These are phyloP conservation scores for Xylaria sp. DNA, from an alignment of 495 filamentous ascomycete species.

Conservation along the genomic window DNA sequence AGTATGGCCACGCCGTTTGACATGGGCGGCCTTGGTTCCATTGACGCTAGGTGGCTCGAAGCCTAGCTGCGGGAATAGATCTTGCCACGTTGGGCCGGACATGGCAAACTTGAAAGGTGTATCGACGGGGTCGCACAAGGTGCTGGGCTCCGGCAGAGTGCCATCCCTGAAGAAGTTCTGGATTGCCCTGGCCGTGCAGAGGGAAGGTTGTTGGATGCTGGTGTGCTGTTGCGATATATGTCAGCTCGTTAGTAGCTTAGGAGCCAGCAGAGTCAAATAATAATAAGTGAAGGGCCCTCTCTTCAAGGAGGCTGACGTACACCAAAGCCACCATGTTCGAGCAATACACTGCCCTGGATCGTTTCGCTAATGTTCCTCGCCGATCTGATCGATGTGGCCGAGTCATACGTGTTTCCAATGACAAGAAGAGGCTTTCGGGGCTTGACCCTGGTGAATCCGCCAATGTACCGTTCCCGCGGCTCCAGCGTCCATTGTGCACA, in stretches of 20 bases:
- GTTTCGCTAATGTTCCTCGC: conserved; percentile 58
- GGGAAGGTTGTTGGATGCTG: conserved; percentile 53
- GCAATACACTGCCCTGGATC: conserved; percentile 60
- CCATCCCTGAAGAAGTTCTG: conserved; percentile 58
- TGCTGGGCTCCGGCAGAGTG: conserved; percentile 49
- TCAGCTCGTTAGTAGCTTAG: neutral
- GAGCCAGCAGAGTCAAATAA: neutral
- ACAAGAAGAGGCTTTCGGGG: conserved; percentile 55
- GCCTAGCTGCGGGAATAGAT: conserved; percentile 23
- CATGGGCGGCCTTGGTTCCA: neutral
- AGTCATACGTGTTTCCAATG: conserved; percentile 52
- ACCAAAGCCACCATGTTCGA: conserved; percentile 61
- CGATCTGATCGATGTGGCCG: conserved; percentile 51
- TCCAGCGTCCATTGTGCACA: conserved; percentile 54
- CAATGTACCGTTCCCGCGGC: conserved; percentile 52
- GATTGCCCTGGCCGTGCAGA: conserved; percentile 53
- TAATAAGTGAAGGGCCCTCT: neutral
- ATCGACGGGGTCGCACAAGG: conserved; percentile 45
- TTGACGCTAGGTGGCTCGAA: conserved; percentile 11
- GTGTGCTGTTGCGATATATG: conserved; percentile 49
- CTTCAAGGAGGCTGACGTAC: conserved; percentile 46
- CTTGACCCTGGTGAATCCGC: conserved; percentile 47
- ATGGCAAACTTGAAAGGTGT: conserved; percentile 18
- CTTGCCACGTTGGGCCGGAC: conserved; percentile 31
- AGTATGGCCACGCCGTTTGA: neutral